phyloP scores from a whole-genome alignment of 257 asterid genomes.

The Cruciata laevipes region DNA sequence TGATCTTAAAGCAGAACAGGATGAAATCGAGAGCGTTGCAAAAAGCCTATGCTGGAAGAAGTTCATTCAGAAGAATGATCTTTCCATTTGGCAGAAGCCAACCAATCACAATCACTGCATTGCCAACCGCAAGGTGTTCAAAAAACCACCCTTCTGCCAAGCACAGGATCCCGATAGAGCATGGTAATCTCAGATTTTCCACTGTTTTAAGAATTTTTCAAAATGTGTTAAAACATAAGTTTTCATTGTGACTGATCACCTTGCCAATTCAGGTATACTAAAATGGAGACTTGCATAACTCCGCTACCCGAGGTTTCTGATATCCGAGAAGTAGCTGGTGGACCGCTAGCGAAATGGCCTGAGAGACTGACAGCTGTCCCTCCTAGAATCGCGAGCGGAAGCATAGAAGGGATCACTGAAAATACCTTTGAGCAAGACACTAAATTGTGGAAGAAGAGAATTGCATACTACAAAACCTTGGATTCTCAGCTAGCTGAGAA shows the following conservation, averaged over 20 bases:
- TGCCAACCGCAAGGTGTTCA: slow-evolving; percentile 48
- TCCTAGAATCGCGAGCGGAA: slow-evolving; percentile 60
- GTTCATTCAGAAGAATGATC: slow-evolving; percentile 56
- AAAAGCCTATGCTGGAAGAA: slow-evolving; percentile 89
- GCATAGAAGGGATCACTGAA: slow-evolving; percentile 44
- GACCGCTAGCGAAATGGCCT: slow-evolving; percentile 68
- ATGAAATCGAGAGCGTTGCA: slow-evolving; percentile 58
- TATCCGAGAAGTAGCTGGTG: slow-evolving; percentile 59
- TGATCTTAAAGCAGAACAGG: slow-evolving; percentile 60
- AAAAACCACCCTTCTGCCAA: slow-evolving; percentile 62
- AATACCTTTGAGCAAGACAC: slow-evolving; percentile 43
- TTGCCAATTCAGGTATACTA: slow-evolving; percentile 53
- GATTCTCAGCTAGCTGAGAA: slow-evolving; percentile 69
- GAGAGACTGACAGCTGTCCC: slow-evolving; percentile 64
- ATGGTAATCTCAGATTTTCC: slow-evolving; percentile 38
- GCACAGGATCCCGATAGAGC: slow-evolving; percentile 65
- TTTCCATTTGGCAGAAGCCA: slow-evolving; percentile 82
- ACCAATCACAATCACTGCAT: slow-evolving; percentile 74
- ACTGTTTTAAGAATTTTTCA: no score
- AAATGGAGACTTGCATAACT: slow-evolving; percentile 75
- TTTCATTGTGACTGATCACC: background rate
- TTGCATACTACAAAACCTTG: slow-evolving; percentile 55
- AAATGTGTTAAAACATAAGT: no score
- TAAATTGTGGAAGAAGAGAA: slow-evolving; percentile 61
- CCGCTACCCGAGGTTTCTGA: slow-evolving; percentile 76